A percentile compares a stretch with the other conserved stretches of the same genome.
Evolutionary conservation across 169 alveolate genomes (phyloP).

Genomic region (Plasmodium sp.): DNA sequence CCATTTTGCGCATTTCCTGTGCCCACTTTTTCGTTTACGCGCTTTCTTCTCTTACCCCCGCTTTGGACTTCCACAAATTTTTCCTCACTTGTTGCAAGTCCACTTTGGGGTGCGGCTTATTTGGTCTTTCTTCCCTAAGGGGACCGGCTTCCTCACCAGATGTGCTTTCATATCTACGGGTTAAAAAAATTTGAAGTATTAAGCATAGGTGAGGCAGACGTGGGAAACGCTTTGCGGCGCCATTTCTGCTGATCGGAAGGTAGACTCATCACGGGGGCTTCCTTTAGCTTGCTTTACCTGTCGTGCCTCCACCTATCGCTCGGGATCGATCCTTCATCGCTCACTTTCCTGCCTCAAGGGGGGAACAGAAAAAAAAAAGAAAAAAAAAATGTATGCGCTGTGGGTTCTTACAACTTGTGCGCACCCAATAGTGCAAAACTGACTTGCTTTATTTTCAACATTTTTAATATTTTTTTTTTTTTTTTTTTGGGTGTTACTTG

Average conservation of each 20-base stretch:
- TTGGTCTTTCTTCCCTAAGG: not conserved
- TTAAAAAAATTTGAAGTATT: not conserved
- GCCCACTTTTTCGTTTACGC: not conserved
- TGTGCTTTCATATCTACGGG: conserved; percentile 59
- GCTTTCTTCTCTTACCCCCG: conserved; percentile 41
- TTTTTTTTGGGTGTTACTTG: not conserved
- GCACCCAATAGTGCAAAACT: not conserved
- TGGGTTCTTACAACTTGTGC: not conserved
- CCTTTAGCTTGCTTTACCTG: conserved; percentile 38
- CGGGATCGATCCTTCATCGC: not conserved
- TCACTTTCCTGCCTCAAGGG: not conserved
- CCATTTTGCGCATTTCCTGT: not conserved
- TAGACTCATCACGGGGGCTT: not conserved
- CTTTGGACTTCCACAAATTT: conserved; percentile 73
- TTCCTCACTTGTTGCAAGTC: conserved; percentile 20
- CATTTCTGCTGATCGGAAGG: not conserved
- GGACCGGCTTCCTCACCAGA: conserved; percentile 10
- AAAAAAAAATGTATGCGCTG: not conserved
- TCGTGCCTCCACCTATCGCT: conserved; percentile 55
- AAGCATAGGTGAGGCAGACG: not conserved
- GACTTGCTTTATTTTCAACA: not conserved
- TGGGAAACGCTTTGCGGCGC: not conserved
- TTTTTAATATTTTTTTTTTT: not conserved
- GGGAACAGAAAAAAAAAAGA: not conserved
- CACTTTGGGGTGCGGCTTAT: not conserved